A percentile compares a stretch with the other conserved stretches of the same genome.
Evolutionary conservation across 2,329 filamentous ascomycete genomes (phyloP).

Genomic region (Penicillium nordicum): DNA sequence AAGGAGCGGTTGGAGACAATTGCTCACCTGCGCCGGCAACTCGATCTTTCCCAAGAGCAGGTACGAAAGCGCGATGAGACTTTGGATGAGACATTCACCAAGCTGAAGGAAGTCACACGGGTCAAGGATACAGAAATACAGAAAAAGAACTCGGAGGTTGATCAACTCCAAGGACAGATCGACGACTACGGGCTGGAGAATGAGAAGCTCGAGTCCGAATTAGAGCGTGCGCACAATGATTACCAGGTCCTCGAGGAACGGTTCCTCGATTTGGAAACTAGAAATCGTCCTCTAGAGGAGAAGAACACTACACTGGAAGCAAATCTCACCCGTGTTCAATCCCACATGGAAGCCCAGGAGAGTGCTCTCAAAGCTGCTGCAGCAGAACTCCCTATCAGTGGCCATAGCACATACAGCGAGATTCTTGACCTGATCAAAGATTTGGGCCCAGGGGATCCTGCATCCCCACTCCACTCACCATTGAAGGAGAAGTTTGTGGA

Average conservation of each 20-base stretch:
- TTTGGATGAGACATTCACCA: constrained; percentile 33
- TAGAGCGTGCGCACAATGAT: constrained; percentile 33
- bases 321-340: constrained; percentile 34
- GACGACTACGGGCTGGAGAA: constrained; percentile 36
- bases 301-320: constrained; percentile 37
- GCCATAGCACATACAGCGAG: constrained; percentile 37
- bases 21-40: constrained; percentile 32
- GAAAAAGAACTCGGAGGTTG: constrained; percentile 38
- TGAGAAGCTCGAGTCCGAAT: constrained; percentile 34
- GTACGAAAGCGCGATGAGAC: constrained; percentile 34
- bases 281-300: constrained; percentile 37
- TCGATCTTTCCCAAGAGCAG: constrained; percentile 33
- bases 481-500: constrained; percentile 18
- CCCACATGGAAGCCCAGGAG: constrained; percentile 36
- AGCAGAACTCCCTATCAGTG: constrained; percentile 33
- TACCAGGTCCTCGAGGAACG: constrained; percentile 35
- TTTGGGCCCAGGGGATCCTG: constrained; percentile 24
- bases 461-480: constrained; percentile 11
- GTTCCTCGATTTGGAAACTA: constrained; percentile 34
- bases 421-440: constrained; percentile 40
- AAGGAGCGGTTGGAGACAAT: constrained; percentile 33
- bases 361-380: constrained; percentile 39
- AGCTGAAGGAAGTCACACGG: constrained; percentile 32
- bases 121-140: constrained; percentile 34
- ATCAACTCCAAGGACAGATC: constrained; percentile 34